Evolutionary conservation across 108 stramenopile species (phyloP).

Genomic region (Cyclostephanos invisitatus): DNA sequence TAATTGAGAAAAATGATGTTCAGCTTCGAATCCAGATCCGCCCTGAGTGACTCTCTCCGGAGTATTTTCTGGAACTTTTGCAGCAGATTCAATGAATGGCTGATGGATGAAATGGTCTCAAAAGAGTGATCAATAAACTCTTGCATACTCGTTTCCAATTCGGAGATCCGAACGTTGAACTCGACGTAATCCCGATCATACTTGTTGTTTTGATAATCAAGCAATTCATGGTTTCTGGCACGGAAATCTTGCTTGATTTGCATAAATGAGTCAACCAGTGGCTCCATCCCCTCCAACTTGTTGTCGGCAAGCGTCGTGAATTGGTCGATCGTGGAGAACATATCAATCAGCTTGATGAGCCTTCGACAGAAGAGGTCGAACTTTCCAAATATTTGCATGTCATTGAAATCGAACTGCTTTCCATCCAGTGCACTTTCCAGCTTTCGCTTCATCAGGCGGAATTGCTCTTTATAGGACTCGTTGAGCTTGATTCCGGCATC

Average conservation of each 20-base stretch:
- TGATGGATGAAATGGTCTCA: slow-evolving; percentile 86
- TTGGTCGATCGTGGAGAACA: slow-evolving; percentile 90
- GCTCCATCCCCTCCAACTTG: slow-evolving; percentile 91
- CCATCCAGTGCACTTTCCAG: slow-evolving; percentile 72
- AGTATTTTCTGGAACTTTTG: slow-evolving; percentile 86
- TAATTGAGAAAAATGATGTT: slow-evolving; percentile 92
- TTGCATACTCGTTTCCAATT: slow-evolving; percentile 79
- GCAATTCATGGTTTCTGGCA: slow-evolving; percentile 78
- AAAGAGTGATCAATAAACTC: slow-evolving; percentile 90
- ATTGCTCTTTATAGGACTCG: slow-evolving; percentile 88
- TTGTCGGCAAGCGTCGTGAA: slow-evolving; percentile 75
- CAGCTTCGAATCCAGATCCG: slow-evolving; percentile 86
- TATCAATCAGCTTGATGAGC: slow-evolving; percentile 88
- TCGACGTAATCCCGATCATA: slow-evolving; percentile 91
- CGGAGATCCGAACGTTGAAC: slow-evolving; percentile 83
- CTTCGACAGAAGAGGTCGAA: slow-evolving; percentile 91
- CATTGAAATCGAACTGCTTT: slow-evolving; percentile 90
- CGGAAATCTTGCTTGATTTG: slow-evolving; percentile 79
- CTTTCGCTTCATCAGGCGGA: slow-evolving; percentile 82
- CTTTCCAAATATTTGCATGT: slow-evolving; percentile 88
- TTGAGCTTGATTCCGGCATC: slow-evolving; percentile 85
- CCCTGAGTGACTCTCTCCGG: slow-evolving; percentile 84
- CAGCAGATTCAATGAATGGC: slow-evolving; percentile 79
- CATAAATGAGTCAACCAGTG: slow-evolving; percentile 77
- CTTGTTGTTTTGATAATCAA: slow-evolving; percentile 88